These are phyloP conservation scores for Xylariaceae sp. DNA, from an alignment of 2,329 filamentous ascomycete species.

Conservation along the genomic window DNA sequence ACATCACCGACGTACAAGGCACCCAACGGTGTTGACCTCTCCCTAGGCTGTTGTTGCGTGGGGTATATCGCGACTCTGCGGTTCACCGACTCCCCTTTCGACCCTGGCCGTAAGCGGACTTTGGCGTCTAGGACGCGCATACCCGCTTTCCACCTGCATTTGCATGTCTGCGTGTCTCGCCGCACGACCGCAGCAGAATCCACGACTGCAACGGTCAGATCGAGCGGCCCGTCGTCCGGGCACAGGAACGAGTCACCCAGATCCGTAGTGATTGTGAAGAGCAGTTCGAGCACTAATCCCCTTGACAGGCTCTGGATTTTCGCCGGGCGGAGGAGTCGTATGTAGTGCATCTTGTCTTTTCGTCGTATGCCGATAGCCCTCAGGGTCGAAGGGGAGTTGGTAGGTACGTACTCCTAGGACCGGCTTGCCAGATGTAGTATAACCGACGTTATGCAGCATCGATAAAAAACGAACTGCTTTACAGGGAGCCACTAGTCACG, in stretches of 20 bases:
- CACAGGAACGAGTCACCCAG: constrained; percentile 61
- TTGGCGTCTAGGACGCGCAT: constrained; percentile 50
- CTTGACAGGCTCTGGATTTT: constrained; percentile 41
- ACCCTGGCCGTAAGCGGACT: constrained; percentile 25
- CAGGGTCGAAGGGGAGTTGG: not conserved
- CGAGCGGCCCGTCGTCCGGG: constrained; percentile 53
- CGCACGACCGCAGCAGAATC: constrained; percentile 32
- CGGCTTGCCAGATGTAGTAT: not conserved
- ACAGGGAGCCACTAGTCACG: too few species aligned
- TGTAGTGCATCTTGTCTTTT: constrained; percentile 59
- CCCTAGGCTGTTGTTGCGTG: constrained; percentile 16
- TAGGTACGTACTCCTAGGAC: not conserved
- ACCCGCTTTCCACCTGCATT: constrained; percentile 40
- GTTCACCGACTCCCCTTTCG: constrained; percentile 22
- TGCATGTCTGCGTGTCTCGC: constrained; percentile 2
- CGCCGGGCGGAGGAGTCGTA: constrained; percentile 59
- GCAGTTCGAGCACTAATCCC: constrained; percentile 41
- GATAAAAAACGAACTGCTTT: too few species aligned
- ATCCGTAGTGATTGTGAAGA: constrained; percentile 64
- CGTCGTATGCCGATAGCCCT: not conserved
- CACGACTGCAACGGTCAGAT: constrained; percentile 48
- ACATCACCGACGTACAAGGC: constrained; percentile 25
- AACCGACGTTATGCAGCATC: not conserved
- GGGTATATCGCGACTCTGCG: constrained; percentile 32
- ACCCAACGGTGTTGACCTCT: constrained; percentile 13